Base-by-base conservation (phyloP, 257 asterid genomes). In the Leptodermis oblonga region DNA sequence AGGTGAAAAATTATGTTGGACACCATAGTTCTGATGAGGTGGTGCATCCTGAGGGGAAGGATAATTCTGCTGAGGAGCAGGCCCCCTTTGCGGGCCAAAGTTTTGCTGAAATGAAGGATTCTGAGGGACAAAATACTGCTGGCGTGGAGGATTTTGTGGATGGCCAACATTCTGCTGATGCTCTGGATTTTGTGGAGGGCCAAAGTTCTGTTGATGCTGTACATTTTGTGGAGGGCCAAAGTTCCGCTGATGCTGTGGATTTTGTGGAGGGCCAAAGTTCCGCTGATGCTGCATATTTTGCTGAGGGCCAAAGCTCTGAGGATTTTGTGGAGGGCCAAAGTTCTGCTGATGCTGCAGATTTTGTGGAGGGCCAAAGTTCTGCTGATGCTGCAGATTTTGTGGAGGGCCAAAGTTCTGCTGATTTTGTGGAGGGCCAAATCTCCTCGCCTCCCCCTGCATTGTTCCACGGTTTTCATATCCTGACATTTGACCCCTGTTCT, bases 11-110 rank as follows among this genome's bases (percentile, higher is more conserved):
- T 68, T 67, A 12, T 69, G 79, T 36, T 77, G 81, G 15, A 70
- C 72, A 54, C 74, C 82, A 75, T 82, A 77, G 52, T 64, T 72
- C 76, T 83, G 84, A 51, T 73, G 86, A 15, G 73, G 70, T 23
- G 80, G 84, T 68, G 69, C 69, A 70, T 62, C 65, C 63, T 80
- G 88, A 43, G 62, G 81, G 17, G 71, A 74, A 14, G 70, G 74
- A 13, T 69, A 56, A 69, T 48, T 70, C 73, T 67, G 84, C 51
- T 58, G 73, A 61, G 72, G 65, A 36, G 9, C 61, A 33, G 52
- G 34, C 54, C 62, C 71, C 70, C 55, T 78, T n/a, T 55, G 41
- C 41, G 45, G 39, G 65, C 73, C 79, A 61, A 36, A 73, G 54
- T 64, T 69, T 53, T 73, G 74, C 61, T 54, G 72, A 41, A 39